phyloP scores from a whole-genome alignment of 352 stramenopile species.

The Phytophthora boehmeriae region DNA sequence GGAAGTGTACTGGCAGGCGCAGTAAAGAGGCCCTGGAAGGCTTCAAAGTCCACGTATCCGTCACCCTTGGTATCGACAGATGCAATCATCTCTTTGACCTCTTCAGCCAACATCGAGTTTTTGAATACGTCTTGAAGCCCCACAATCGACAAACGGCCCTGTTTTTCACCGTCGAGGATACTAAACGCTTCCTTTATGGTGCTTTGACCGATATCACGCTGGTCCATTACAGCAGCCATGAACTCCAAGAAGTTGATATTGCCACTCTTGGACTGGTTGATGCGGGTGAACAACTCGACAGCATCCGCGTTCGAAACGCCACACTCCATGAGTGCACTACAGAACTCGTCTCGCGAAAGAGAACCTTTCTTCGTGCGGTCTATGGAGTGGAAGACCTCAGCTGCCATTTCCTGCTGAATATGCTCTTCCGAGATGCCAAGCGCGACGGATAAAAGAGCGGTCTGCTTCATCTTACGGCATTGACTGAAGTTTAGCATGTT shows the following conservation, averaged over 20 bases:
- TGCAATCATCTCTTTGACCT: slow-evolving; percentile 91
- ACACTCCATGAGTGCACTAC: slow-evolving; percentile 91
- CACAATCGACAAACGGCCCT: slow-evolving; percentile 91
- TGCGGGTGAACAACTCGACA: slow-evolving; percentile 72
- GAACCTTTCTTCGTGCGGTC: slow-evolving; percentile 86
- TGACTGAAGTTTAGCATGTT: slow-evolving; percentile 84
- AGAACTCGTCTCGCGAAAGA: slow-evolving; percentile 94
- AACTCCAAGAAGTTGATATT: slow-evolving; percentile 97
- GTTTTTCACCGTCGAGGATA: slow-evolving; percentile 90
- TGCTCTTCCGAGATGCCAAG: slow-evolving; percentile 76
- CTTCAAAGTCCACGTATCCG: slow-evolving; percentile 88
- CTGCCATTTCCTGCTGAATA: slow-evolving; percentile 77
- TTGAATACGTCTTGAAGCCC: slow-evolving; percentile 89
- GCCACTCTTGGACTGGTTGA: slow-evolving; percentile 82
- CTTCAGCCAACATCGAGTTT: slow-evolving; percentile 85
- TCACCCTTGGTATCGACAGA: slow-evolving; percentile 86
- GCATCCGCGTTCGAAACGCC: slow-evolving; percentile 78
- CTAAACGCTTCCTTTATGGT: slow-evolving; percentile 92
- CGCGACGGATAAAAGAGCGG: slow-evolving; percentile 69
- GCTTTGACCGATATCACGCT: slow-evolving; percentile 89
- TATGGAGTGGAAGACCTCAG: slow-evolving; percentile 87
- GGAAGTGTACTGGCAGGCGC: slow-evolving; percentile 36
- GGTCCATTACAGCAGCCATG: slow-evolving; percentile 93
- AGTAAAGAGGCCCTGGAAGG: slow-evolving; percentile 86
- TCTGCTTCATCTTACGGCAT: slow-evolving; percentile 80